Percentiles rank a stretch among this genome's conserved stretches.
Conservation (phyloP, 495 filamentous ascomycete genomes). For the Sordaria brevicollis region DNA sequence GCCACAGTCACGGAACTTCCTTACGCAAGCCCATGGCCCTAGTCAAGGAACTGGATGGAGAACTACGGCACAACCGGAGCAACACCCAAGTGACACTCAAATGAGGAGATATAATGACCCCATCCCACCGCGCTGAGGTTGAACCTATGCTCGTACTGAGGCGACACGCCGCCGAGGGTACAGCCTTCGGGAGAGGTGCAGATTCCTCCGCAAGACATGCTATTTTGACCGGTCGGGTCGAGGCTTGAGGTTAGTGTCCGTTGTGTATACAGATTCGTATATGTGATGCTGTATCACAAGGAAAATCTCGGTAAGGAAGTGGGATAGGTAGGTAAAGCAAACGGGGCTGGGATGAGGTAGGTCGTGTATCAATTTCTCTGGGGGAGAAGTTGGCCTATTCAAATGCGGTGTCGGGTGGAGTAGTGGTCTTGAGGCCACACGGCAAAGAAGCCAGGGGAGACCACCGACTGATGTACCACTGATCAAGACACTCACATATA, state of each 20-base stretch:
- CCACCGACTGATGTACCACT: too few relatives aligned
- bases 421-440: background rate
- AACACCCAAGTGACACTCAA: slow-evolving; percentile 19
- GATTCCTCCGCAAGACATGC: slow-evolving; percentile 22
- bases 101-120: slow-evolving; percentile 26
- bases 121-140: slow-evolving; percentile 25
- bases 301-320: background rate
- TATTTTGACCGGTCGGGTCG: background rate
- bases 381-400: background rate
- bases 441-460: too few relatives aligned
- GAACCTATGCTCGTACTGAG: slow-evolving; percentile 24
- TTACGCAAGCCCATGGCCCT: background rate
- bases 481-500: slow-evolving; percentile 11
- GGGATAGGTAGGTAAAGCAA: background rate
- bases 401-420: background rate
- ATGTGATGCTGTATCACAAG: background rate
- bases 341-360: background rate
- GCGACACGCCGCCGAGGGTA: slow-evolving; percentile 29
- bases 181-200: slow-evolving; percentile 37
- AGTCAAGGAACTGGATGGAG: background rate
- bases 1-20: background rate
- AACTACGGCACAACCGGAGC: background rate
- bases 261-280: background rate
- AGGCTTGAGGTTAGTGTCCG: background rate
- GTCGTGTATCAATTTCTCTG: background rate